A percentile compares a stretch with the other conserved stretches of the same genome.
These are phyloP conservation scores for Coelastrella sp. DNA, from an alignment of 139 green algal genomes.

Conservation along the genomic window DNA sequence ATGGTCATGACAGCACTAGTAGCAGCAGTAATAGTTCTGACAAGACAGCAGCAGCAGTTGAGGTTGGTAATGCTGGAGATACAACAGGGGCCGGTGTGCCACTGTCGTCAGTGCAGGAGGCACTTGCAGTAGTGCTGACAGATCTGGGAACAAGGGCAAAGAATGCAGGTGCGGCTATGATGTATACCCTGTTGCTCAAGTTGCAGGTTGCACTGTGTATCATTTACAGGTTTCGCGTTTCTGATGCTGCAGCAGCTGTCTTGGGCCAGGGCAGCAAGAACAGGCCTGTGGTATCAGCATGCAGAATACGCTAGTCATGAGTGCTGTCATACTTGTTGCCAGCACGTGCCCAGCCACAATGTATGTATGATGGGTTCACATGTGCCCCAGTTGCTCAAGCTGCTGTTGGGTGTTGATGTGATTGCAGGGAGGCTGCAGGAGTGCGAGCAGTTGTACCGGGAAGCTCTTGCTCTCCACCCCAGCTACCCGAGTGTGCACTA, in stretches of 20 bases:
- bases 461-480: conserved; percentile 63
- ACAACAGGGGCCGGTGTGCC: background rate
- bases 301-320: no score
- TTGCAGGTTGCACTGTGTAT: no score
- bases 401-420: background rate
- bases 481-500: conserved; percentile 87
- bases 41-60: conserved; percentile 15
- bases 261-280: no score
- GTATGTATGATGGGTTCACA: no score
- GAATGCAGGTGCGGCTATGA: conserved; percentile 52
- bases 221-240: no score
- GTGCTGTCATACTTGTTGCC: no score
- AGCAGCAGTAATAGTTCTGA: background rate
- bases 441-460: conserved; percentile 69
- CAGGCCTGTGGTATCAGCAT: no score
- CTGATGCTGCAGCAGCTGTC: no score
- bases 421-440: conserved; percentile 53
- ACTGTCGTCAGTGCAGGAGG: conserved; percentile 48
- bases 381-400: no score
- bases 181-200: no score
- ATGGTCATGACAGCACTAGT: conserved; percentile 27
- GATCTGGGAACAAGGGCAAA: conserved; percentile 90
- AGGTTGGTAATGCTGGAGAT: background rate
- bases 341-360: no score
- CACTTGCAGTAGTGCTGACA: conserved; percentile 84